Evolutionary conservation across 495 filamentous ascomycete genomes (phyloP).

Genomic region (Daldinia childiae): DNA sequence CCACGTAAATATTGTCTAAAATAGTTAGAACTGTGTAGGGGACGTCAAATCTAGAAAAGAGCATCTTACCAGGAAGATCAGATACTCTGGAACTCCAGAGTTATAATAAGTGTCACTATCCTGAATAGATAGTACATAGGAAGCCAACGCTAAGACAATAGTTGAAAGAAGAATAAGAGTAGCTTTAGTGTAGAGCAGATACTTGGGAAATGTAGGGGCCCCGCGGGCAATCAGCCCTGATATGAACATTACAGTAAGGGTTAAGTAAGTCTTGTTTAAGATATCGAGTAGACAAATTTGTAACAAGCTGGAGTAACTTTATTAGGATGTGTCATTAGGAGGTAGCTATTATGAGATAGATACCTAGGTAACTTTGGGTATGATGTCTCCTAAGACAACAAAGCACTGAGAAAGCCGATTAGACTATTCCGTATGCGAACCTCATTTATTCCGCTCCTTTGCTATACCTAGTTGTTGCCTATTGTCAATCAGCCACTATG

Average conservation of each 20-base stretch:
- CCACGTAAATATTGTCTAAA: constrained; percentile 48
- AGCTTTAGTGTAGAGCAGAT: constrained; percentile 47
- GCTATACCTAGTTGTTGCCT: neutral
- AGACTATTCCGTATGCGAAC: neutral
- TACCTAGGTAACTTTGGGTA: neutral
- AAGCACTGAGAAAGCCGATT: neutral
- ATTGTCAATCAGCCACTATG: neutral
- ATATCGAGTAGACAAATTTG: neutral
- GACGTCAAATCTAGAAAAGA: neutral
- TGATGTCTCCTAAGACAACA: neutral
- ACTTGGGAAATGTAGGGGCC: constrained; percentile 47
- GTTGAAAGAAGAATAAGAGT: constrained; percentile 51
- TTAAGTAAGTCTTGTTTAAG: neutral
- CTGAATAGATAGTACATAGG: constrained; percentile 46
- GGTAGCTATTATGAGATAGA: neutral
- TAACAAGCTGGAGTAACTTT: neutral
- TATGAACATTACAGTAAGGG: constrained; percentile 35
- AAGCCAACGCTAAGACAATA: constrained; percentile 47
- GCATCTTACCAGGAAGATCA: constrained; percentile 51
- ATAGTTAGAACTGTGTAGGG: neutral
- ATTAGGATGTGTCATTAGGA: neutral
- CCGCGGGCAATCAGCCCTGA: constrained; percentile 46
- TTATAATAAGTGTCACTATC: constrained; percentile 19
- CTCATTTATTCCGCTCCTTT: neutral
- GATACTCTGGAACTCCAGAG: constrained; percentile 44